Base-by-base conservation (phyloP, 1,284 basidiomycete genomes). In the Tilletia caries region DNA sequence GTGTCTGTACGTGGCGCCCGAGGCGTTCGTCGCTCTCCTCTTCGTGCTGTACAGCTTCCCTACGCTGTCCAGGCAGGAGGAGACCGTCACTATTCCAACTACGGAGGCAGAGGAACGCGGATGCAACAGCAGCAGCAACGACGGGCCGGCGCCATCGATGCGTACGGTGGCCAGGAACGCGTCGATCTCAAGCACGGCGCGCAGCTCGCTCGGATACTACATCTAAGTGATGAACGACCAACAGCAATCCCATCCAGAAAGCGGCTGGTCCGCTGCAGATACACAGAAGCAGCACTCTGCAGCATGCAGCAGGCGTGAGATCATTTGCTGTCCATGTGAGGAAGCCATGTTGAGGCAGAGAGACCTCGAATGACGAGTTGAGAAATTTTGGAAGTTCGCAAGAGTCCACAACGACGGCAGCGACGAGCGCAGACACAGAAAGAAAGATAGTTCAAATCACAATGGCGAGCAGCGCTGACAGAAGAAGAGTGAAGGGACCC, bases 401-500 rank as follows among this genome's bases (percentile, higher is more conserved):
- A n/a, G n/a, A n/a, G n/a, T n/a, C n/a, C n/a, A n/a, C n/a, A n/a
- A n/a, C n/a, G n/a, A n/a, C n/a, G n/a, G n/a, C n/a, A n/a, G n/a
- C n/a, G n/a, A n/a, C n/a, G n/a, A n/a, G n/a, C n/a, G n/a, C n/a
- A n/a, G n/a, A n/a, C n/a, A n/a, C n/a, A n/a, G n/a, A n/a, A n/a
- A n/a, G n/a, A n/a, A n/a, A n/a, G n/a, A n/a, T n/a, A n/a, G n/a
- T n/a, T n/a, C n/a, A n/a, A n/a, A n/a, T n/a, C n/a, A n/a, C n/a
- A n/a, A 44, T 46, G 64, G 41, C 64, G 18, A 27, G 58, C 58
- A 62, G 32, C 58, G 32, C 32, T 5, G 75, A 76, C 23, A 58
- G 75, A 23, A 54, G 73, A 34, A 67, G 75, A 44, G 71, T 72
- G 48, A 76, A 76, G 37, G 75, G 73, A 0, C 75, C 58, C 32